A percentile compares a stretch with the other conserved stretches of the same genome.
Evolutionary conservation across 2,329 filamentous ascomycete genomes (phyloP).

Genomic region (Claviceps capensis): DNA sequence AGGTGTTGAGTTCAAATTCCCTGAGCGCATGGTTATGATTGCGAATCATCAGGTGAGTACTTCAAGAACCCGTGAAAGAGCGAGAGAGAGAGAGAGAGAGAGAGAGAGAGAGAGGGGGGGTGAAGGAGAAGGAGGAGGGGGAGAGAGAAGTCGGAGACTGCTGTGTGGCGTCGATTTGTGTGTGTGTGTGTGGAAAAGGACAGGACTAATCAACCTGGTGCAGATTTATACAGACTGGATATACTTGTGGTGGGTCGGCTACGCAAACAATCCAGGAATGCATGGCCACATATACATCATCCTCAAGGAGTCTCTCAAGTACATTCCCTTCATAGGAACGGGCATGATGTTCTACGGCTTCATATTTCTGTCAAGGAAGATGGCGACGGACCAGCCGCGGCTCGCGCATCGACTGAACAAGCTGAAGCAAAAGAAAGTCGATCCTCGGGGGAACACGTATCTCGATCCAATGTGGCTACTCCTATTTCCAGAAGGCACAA

Average conservation of each 20-base stretch:
- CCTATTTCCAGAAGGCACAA: slow-evolving; percentile 80
- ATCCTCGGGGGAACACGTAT: slow-evolving; percentile 39
- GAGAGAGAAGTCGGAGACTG: slow-evolving; percentile 1
- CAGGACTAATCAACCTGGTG: slow-evolving; percentile 1
- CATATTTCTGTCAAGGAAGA: slow-evolving; percentile 84
- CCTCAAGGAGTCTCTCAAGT: slow-evolving; percentile 73
- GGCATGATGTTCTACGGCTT: slow-evolving; percentile 81
- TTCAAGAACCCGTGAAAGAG: neutral
- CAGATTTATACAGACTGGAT: slow-evolving; percentile 82
- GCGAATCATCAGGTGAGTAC: slow-evolving; percentile 66
- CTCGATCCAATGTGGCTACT: slow-evolving; percentile 80
- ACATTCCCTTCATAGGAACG: slow-evolving; percentile 64
- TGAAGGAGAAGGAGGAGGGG: neutral
- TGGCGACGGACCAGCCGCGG: slow-evolving; percentile 65
- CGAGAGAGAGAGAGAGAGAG: neutral
- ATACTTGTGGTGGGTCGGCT: slow-evolving; percentile 90
- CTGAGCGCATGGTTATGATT: slow-evolving; percentile 68
- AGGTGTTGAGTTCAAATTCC: slow-evolving; percentile 63
- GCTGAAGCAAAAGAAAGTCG: slow-evolving; percentile 44
- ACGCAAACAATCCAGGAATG: slow-evolving; percentile 60
- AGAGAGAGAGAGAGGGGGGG: neutral
- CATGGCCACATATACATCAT: slow-evolving; percentile 85
- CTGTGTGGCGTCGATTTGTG: slow-evolving; percentile 5
- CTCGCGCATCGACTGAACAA: slow-evolving; percentile 60
- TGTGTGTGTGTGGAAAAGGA: neutral